These are phyloP conservation scores for Hamigera avellanea DNA, from an alignment of 495 filamentous ascomycete species.

Conservation along the genomic window DNA sequence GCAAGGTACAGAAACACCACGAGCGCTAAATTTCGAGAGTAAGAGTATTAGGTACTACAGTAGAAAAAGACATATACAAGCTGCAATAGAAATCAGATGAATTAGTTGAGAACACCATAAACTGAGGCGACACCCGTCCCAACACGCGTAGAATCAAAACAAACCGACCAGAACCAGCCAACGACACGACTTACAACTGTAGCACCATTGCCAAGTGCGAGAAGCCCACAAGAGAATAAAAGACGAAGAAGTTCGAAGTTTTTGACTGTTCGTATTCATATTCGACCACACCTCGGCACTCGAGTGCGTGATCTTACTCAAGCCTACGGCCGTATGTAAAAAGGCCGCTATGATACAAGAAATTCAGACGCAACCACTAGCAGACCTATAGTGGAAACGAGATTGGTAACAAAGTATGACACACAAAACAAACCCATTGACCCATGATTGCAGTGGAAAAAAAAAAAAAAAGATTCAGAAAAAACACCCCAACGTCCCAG, in stretches of 20 bases:
- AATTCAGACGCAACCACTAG: conserved; percentile 33
- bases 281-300: conserved; percentile 23
- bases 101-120: no score
- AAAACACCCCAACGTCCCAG: conserved; percentile 43
- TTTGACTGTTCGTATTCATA: conserved; percentile 34
- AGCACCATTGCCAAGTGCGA: no score
- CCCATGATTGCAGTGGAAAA: conserved; percentile 30
- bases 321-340: conserved; percentile 28
- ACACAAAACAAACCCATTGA: conserved; percentile 37
- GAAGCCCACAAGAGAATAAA: no score
- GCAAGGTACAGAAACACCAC: not conserved
- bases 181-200: no score
- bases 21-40: not conserved
- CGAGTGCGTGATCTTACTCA: conserved; percentile 16
- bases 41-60: not conserved
- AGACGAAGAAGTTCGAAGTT: not conserved
- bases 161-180: no score
- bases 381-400: conserved; percentile 33
- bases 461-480: conserved; percentile 36
- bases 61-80: not conserved
- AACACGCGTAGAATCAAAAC: no score
- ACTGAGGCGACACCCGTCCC: no score
- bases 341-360: conserved; percentile 40
- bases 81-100: not conserved
- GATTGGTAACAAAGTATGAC: conserved; percentile 26